A percentile compares a stretch with the other conserved stretches of the same genome.
These are phyloP conservation scores for Botrytis hyacinthi DNA, from an alignment of 2,329 filamentous ascomycete genomes.

Conservation along the genomic window DNA sequence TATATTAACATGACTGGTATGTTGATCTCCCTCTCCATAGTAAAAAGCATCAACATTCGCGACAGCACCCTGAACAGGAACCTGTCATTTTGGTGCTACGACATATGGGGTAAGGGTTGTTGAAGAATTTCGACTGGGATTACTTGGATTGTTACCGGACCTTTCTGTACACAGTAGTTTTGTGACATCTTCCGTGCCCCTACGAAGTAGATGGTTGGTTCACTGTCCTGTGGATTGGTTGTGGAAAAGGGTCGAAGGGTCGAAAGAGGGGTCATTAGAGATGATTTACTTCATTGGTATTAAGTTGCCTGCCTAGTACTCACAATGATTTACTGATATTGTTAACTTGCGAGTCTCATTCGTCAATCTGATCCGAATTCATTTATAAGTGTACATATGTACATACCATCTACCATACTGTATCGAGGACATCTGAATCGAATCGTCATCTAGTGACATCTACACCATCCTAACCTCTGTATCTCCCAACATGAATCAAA, in stretches of 20 bases:
- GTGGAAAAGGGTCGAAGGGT: not conserved
- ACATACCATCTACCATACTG: not conserved
- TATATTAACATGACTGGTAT: not conserved
- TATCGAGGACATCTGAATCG: not conserved
- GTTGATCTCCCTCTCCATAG: not conserved
- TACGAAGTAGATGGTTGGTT: not conserved
- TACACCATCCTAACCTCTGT: not conserved
- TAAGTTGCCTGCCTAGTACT: not conserved
- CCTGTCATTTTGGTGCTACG: not conserved
- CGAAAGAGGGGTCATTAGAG: not conserved
- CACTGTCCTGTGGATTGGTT: not conserved
- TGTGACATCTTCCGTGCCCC: not conserved
- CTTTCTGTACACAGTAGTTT: not conserved
- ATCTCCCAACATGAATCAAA: not conserved
- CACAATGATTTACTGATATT: not conserved
- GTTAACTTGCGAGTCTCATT: not conserved
- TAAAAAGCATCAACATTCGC: slow-evolving; percentile 1
- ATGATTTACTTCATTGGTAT: not conserved
- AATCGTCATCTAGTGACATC: not conserved
- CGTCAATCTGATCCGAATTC: not conserved
- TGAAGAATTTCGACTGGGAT: not conserved
- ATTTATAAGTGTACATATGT: not conserved
- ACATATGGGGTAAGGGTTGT: not conserved
- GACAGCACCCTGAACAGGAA: not conserved
- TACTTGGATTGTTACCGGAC: not conserved